Base-by-base conservation (phyloP, 2,329 filamentous ascomycete genomes). In the Curvularia eragrostidis region DNA sequence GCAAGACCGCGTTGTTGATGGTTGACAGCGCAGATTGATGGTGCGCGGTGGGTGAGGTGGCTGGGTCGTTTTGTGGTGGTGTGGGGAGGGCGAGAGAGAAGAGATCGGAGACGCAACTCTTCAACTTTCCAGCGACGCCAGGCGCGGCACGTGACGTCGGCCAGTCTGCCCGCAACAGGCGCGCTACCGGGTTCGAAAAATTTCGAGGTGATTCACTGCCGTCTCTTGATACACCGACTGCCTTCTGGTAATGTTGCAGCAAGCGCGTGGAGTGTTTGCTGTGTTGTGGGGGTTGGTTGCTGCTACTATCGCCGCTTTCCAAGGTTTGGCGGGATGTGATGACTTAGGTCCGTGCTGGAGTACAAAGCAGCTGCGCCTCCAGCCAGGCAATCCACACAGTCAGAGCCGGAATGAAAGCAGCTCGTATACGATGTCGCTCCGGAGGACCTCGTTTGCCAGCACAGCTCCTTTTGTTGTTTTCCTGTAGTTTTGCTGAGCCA, bases 1-100 rank as follows among this genome's bases (percentile, higher is more conserved):
- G 46, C 62, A 63, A 58, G 66, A 52, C 59, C 52, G 60, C 63
- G 67, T 65, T 53, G 62, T 68, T 75, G 74, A 76, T 77, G 74
- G 61, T 58, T 50, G 62, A 61, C 50, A 42, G 60, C 49, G 48
- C 61, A 60, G 64, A 57, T 61, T 73, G 75, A 77, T 77, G 75
- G 63, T 60, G 67, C 63, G 67, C 64, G 72, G 73, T 75, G 73
- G 66, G 59, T 69, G 64, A 59, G 70, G 70, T 74, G 68, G 71
- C 69, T 66, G 68, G 63, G 63, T 65, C 53, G 67, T 61, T 65
- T 67, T 62, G 63, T 58, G 64, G 63, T 70, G 64, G 58, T 66
- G 69, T 70, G 70, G 59, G 65, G 61, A 66, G 66, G 62, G 62
- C 58, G 63, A 63, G 57, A 65, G 63, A 63, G 57, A 65, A 52